A percentile compares a stretch with the other conserved stretches of the same genome.
Conservation (phyloP, 257 asterid genomes). For the Jasminum sambac region DNA sequence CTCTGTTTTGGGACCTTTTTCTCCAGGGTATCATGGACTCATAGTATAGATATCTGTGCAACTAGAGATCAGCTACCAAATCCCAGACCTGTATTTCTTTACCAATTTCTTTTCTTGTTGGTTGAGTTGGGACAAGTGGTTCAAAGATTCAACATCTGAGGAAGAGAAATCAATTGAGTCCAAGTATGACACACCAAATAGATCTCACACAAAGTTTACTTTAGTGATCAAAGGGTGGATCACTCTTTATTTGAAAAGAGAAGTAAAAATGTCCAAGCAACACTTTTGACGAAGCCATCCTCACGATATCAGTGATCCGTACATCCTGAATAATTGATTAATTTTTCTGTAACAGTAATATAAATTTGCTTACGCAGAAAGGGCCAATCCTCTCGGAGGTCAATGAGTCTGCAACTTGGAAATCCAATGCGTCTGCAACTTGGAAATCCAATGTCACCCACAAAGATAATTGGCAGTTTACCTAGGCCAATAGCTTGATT, state of each 20-base stretch:
- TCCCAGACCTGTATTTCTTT: neutral
- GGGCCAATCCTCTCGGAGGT: neutral
- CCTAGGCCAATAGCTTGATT: neutral
- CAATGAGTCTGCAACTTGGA: neutral
- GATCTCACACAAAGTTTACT: neutral
- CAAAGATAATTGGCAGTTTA: neutral
- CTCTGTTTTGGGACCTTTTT: neutral
- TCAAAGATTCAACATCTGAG: neutral
- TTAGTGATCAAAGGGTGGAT: neutral
- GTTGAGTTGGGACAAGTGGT: neutral
- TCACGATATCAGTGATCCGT: neutral
- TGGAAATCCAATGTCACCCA: neutral
- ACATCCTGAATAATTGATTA: neutral
- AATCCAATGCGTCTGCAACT: neutral
- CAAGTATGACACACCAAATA: neutral
- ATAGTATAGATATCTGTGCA: neutral
- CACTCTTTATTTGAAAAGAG: neutral
- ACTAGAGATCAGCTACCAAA: neutral
- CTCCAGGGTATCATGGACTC: neutral
- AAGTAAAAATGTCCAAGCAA: too few species aligned
- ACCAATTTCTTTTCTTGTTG: neutral
- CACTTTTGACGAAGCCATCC: neutral
- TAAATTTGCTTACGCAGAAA: neutral
- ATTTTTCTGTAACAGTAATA: neutral
- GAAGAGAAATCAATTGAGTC: neutral